A percentile compares a stretch with the other conserved stretches of the same genome.
Evolutionary conservation across 2,329 filamentous ascomycete species (phyloP).

Genomic region (Ophiostoma sp.): DNA sequence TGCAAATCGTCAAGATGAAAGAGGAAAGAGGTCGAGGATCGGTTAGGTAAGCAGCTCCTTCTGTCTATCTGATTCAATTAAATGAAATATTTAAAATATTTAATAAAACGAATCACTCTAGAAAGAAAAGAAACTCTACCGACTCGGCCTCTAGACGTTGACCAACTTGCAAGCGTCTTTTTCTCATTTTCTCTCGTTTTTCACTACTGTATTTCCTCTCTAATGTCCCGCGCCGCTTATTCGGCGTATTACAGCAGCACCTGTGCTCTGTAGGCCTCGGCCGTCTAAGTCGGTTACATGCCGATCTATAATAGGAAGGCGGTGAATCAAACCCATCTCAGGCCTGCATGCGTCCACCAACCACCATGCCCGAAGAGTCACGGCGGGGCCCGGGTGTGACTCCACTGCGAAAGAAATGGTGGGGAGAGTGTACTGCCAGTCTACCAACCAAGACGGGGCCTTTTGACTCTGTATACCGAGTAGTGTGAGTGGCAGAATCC

Average conservation of each 20-base stretch:
- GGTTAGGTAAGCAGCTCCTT: slow-evolving; percentile 1
- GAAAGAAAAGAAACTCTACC: neutral
- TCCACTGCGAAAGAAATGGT: slow-evolving; percentile 16
- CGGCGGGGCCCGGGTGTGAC: slow-evolving; percentile 17
- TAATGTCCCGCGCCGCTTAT: neutral
- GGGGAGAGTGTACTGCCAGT: neutral
- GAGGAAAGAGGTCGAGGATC: neutral
- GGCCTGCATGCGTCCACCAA: slow-evolving; percentile 10
- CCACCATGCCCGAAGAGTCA: slow-evolving; percentile 20
- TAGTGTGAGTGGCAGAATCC: slow-evolving; percentile 10
- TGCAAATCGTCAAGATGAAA: neutral
- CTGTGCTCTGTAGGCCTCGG: neutral
- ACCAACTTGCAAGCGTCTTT: slow-evolving; percentile 6
- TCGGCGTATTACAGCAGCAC: neutral
- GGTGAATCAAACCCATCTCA: slow-evolving; percentile 4
- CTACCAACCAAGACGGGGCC: neutral
- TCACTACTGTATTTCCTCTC: neutral
- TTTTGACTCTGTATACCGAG: neutral
- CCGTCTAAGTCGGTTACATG: slow-evolving; percentile 12
- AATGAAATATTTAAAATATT: neutral
- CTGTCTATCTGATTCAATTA: neutral
- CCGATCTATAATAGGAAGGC: slow-evolving; percentile 19
- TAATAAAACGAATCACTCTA: neutral
- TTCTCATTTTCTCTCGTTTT: neutral
- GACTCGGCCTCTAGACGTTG: neutral